Base-by-base conservation (phyloP, 1,284 basidiomycete species). In the Boletus sp. region DNA sequence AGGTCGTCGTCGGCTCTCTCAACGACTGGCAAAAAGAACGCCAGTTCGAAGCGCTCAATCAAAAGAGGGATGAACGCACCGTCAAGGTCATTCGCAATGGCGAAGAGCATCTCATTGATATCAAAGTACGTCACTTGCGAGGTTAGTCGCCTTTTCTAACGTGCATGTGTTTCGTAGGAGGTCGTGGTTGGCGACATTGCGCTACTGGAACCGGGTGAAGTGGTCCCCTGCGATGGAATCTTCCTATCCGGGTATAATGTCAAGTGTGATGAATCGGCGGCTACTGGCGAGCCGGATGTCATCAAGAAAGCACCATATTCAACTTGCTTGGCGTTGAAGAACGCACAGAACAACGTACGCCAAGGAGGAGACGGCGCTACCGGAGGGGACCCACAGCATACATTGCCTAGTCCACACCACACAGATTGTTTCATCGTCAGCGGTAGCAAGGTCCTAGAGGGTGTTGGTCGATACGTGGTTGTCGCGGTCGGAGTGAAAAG, bases 21-120 rank as follows among this genome's bases (percentile, higher is more conserved):
- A 94, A 93, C 62, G 93, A 94, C 65, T 99, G 90, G 84, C 94
- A 98, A 69, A 98, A 99, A 71, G 95, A 99, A 67, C 83, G 84
- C 7, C 95, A 99, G 70, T 98, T 99, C 73, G 85, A 89, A 61
- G 76, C 76, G 32, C 79, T 99, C 45, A 97, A 97, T 64, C 91
- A 91, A 56, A 91, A 96, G 72, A 96, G 96, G 70, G 96, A 98
- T 50, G 92, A 96, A 60, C 89, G 95, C 40, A 82, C 81, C 9
- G 85, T 98, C 61, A 97, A 96, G 69, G 88, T 93, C 45, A 85
- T 97, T 50, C 88, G 96, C 10, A 77, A 81, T 55, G 94, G 94
- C 23, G 70, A 74, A 27, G 92, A 96, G 59, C 78, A 75, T 54
- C 71, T 91, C 33, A 77, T 96, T 59, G 88, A 94, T 65, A 78